phyloP scores from a whole-genome alignment of 2,329 filamentous ascomycete species.

The Trichoderma pleuroti region DNA sequence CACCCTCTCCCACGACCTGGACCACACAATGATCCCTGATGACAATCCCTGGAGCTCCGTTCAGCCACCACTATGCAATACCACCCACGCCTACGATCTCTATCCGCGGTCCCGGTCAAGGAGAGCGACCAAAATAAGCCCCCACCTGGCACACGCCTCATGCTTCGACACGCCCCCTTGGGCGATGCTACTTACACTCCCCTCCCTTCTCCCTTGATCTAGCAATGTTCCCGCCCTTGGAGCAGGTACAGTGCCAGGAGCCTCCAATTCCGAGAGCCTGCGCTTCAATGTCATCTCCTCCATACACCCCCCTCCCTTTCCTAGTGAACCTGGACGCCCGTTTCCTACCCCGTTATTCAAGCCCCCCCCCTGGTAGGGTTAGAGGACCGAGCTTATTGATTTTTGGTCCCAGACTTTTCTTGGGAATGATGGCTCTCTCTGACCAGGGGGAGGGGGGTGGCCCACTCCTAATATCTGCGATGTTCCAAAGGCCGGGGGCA shows the following conservation, averaged over 20 bases:
- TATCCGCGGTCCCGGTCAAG: constrained; percentile 22
- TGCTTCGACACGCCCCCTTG: not conserved
- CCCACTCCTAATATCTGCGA: constrained; percentile 25
- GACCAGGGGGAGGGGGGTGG: constrained; percentile 16
- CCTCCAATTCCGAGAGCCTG: not conserved
- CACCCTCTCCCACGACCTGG: constrained; percentile 20
- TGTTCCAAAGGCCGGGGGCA: constrained; percentile 15
- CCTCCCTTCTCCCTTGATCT: not conserved
- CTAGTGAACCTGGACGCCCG: constrained; percentile 7
- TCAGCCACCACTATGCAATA: constrained; percentile 17
- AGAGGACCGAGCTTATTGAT: constrained; percentile 12
- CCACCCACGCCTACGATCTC: constrained; percentile 22
- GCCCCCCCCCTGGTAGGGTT: constrained; percentile 2
- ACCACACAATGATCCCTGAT: constrained; percentile 23
- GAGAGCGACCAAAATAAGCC: constrained; percentile 18
- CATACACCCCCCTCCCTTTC: constrained; percentile 1
- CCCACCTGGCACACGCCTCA: constrained; percentile 9
- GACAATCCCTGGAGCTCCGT: constrained; percentile 31
- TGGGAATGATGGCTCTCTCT: constrained; percentile 14
- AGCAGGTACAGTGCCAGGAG: not conserved
- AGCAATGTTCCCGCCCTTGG: not conserved
- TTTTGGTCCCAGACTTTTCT: constrained; percentile 12
- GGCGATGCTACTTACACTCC: not conserved
- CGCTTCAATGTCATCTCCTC: not conserved
- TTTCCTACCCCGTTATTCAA: constrained; percentile 1